A percentile compares a stretch with the other conserved stretches of the same genome.
Conservation (phyloP, 2,329 filamentous ascomycete species). For the Verticillium nonalfalfae region DNA sequence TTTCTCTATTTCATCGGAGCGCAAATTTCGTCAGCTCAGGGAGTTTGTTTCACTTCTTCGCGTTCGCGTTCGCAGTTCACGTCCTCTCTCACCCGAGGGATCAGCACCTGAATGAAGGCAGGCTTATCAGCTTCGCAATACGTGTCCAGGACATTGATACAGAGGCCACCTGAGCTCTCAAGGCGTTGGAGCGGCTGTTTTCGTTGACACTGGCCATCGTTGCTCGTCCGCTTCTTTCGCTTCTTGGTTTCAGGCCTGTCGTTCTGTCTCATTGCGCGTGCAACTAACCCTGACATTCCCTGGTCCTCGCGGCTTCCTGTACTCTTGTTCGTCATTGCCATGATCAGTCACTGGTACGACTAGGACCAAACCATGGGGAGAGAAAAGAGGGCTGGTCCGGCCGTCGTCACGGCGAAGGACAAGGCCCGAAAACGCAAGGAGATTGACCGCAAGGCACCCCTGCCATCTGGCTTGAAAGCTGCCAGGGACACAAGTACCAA, state of each 20-base stretch:
- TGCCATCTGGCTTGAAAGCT: slow-evolving; percentile 27
- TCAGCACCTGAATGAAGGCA: not conserved
- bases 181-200: not conserved
- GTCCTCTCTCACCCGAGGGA: not conserved
- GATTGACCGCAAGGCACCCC: slow-evolving; percentile 22
- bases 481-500: slow-evolving; percentile 37
- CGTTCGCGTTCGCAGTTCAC: not conserved
- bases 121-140: not conserved
- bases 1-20: not conserved
- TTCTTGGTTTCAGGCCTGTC: not conserved
- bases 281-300: not conserved
- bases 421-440: slow-evolving; percentile 6
- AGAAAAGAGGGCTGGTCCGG: slow-evolving; percentile 10
- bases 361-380: slow-evolving; percentile 9
- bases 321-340: slow-evolving; percentile 1
- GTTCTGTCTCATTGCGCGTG: not conserved
- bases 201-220: not conserved
- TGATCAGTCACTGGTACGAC: slow-evolving; percentile 8
- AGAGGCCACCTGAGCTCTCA: not conserved
- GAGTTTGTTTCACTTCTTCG: not conserved
- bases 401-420: slow-evolving; percentile 10
- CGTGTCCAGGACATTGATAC: not conserved
- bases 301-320: not conserved
- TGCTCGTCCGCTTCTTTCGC: not conserved
- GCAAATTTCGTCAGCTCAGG: not conserved